Evolutionary conservation across 257 asterid species (phyloP), one percentile per base, ranked within the genome.

Genomic region (Solanum raphanifolium): DNA sequence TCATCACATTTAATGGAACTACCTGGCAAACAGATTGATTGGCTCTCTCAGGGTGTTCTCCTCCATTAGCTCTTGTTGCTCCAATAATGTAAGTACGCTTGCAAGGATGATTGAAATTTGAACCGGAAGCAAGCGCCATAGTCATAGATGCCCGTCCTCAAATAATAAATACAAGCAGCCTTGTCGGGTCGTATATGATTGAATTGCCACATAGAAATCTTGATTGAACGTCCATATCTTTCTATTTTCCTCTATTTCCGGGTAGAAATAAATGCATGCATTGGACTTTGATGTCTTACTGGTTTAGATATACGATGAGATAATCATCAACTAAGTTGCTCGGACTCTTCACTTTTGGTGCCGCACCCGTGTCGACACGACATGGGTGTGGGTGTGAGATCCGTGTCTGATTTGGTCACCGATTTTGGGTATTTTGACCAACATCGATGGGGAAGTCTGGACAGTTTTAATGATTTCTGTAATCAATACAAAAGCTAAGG

Each of bases 1-100:
- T 6, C 43, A 41, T 23, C 43, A 32, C 35, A 84, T 12, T 29
- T 36, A 78, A 41, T 43, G 23, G 27, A 88, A 35, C 55, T 92
- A 95, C 98, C 96, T 93, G 96, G 90, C 95, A 94, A 79, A 90
- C 87, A 52, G 96, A 93, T 88, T 94, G 98, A 87, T 95, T 95
- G 87, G 75, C 90, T 72, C 96, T 94, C 83, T 94, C 95, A 0
- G 93, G 95, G 83, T 89, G 90, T 85, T 94, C 94, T 29, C 87
- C 93, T 85, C 92, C 93, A 81, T 91, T 89, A 82, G 88, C 87
- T 83, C 94, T 89, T 86, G 88, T 79, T 87, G 89, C 88, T 90
- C 92, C 94, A 89, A 90, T 88, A 86, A 89, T 93, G 4, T 5
- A 18, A 29, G 2, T 79, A 79, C 62, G 88, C 15, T 87, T 81